phyloP scores from a whole-genome alignment of 1,284 basidiomycete genomes.

The Malassezia restricta region DNA sequence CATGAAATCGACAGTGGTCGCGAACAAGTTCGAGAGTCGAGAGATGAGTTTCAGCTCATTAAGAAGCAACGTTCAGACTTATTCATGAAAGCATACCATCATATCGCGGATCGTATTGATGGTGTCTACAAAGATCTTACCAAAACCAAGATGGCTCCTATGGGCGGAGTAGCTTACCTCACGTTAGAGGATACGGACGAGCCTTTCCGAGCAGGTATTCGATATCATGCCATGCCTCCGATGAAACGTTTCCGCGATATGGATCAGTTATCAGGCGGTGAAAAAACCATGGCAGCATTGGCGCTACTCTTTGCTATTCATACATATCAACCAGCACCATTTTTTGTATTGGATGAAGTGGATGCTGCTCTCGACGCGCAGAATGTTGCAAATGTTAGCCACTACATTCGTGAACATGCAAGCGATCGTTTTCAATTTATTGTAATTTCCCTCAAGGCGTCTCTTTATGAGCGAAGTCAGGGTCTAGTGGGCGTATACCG shows the following conservation, averaged over 20 bases:
- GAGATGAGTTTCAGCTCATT: conserved; percentile 78
- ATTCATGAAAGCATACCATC: conserved; percentile 90
- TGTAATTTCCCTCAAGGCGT: conserved; percentile 77
- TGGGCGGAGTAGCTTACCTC: conserved; percentile 91
- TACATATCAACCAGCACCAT: conserved; percentile 83
- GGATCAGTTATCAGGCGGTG: conserved; percentile 94
- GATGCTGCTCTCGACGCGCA: conserved; percentile 66
- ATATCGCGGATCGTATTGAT: conserved; percentile 88
- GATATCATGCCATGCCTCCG: conserved; percentile 90
- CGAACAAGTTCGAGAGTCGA: conserved; percentile 71
- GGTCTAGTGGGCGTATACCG: conserved; percentile 86
- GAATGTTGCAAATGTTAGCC: conserved; percentile 41
- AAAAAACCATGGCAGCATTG: conserved; percentile 94
- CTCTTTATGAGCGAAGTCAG: conserved; percentile 73
- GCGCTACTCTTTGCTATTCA: conserved; percentile 93
- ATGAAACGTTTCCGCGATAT: conserved; percentile 99
- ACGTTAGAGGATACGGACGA: conserved; percentile 95
- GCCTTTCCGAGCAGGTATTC: conserved; percentile 87
- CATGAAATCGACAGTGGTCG: conserved; percentile 53
- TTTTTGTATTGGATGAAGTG: conserved; percentile 96
- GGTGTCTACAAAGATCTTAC: conserved; percentile 95
- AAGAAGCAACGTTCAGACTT: conserved; percentile 60
- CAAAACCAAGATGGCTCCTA: conserved; percentile 77
- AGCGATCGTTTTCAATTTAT: conserved; percentile 75
- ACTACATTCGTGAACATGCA: conserved; percentile 41